Evolutionary conservation across 768 basidiomycete species (phyloP).

Genomic region (Pleurotus cornucopiae): DNA sequence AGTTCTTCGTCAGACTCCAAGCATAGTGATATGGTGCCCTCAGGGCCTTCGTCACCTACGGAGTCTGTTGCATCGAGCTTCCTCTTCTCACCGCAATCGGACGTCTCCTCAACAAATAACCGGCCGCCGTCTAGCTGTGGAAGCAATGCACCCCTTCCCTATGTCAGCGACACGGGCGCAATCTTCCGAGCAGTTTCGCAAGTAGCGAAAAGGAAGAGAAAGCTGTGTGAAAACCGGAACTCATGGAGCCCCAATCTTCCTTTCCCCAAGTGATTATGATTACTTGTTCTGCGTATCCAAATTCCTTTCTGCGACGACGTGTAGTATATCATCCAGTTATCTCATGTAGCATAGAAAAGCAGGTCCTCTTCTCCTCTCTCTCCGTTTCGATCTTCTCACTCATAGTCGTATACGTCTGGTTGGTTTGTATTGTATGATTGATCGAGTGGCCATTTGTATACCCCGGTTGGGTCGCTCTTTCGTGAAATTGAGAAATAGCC

Average conservation of each 20-base stretch:
- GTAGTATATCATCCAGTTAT: too few species aligned
- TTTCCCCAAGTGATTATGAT: constrained; percentile 7
- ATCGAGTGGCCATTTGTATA: too few species aligned
- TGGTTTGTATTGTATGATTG: too few species aligned
- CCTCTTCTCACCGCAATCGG: constrained; percentile 16
- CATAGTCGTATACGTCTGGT: too few species aligned
- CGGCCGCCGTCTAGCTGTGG: constrained; percentile 20
- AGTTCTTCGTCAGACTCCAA: constrained; percentile 11
- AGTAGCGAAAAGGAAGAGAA: constrained; percentile 38
- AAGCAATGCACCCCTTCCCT: constrained; percentile 36
- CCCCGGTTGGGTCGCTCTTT: too few species aligned
- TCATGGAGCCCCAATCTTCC: constrained; percentile 39
- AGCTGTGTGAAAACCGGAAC: constrained; percentile 42
- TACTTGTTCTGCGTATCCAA: too few species aligned
- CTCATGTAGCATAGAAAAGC: too few species aligned
- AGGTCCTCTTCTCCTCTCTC: too few species aligned
- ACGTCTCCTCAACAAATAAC: constrained; percentile 14
- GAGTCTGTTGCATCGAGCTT: constrained; percentile 16
- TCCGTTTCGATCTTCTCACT: too few species aligned
- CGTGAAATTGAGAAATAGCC: too few species aligned
- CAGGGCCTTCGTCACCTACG: constrained; percentile 10
- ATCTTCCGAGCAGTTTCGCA: constrained; percentile 37
- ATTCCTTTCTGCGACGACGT: too few species aligned
- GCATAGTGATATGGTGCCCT: background rate
- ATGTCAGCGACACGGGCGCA: background rate